Conservation (phyloP, 192 early-diverging fungal species). For the Glomus cerebriforme region DNA sequence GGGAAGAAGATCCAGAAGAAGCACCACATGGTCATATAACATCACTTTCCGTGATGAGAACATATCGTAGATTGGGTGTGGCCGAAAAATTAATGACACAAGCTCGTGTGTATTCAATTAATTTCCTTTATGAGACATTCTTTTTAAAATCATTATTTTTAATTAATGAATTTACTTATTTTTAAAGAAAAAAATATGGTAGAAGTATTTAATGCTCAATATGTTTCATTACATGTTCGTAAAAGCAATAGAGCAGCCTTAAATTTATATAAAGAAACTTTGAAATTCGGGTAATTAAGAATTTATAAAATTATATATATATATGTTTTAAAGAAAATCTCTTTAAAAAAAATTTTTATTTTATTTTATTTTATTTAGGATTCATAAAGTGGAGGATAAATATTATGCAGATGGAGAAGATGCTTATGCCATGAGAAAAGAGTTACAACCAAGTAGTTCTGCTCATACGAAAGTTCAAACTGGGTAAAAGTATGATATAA, state of each 20-base stretch:
- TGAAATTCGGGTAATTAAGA: constrained; percentile 76
- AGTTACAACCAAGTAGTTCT: constrained; percentile 20
- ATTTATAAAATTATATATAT: background rate
- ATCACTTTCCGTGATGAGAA: constrained; percentile 94
- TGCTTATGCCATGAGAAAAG: constrained; percentile 75
- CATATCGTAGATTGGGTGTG: constrained; percentile 92
- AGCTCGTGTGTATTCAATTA: constrained; percentile 61
- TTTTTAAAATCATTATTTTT: too few relatives aligned
- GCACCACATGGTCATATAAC: constrained; percentile 95
- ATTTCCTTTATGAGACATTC: background rate
- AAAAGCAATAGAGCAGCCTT: constrained; percentile 94
- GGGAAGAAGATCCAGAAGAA: constrained; percentile 81
- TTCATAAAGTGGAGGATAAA: constrained; percentile 88
- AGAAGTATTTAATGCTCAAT: constrained; percentile 83
- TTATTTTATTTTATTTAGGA: constrained; percentile 42
- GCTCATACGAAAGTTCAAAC: background rate
- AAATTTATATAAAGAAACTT: constrained; percentile 87
- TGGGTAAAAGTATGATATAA: too few relatives aligned
- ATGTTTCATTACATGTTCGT: constrained; percentile 92
- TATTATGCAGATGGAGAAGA: constrained; percentile 99
- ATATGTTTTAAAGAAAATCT: background rate
- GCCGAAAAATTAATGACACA: constrained; percentile 97
- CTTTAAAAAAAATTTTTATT: too few relatives aligned
- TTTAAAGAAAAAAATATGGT: constrained; percentile 72
- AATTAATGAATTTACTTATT: background rate